Evolutionary conservation across 164 flowering plant species (phyloP).

Genomic region (Umbilicus rupestris): DNA sequence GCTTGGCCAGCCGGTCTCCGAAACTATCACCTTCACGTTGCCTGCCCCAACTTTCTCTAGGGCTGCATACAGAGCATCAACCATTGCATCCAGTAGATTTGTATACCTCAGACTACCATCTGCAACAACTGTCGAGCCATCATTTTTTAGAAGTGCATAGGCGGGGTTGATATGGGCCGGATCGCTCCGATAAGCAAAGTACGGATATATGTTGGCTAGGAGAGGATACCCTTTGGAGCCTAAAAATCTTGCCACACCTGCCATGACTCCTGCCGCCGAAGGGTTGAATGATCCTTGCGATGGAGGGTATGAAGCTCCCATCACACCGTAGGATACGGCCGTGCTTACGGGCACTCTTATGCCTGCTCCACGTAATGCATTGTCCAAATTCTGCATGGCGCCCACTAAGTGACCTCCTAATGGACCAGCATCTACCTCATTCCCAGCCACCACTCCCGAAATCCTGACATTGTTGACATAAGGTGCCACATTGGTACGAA

Average conservation of each 20-base stretch:
- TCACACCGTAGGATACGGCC: neutral
- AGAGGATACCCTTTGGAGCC: neutral
- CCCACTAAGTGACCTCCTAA: neutral
- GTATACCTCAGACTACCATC: neutral
- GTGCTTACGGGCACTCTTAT: neutral
- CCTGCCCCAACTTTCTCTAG: neutral
- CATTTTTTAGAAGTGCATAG: neutral
- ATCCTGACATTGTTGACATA: neutral
- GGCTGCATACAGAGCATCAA: neutral
- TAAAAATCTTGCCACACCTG: neutral
- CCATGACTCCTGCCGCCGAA: neutral
- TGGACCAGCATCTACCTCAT: neutral
- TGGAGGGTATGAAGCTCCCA: neutral
- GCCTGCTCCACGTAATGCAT: neutral
- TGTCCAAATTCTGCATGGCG: neutral
- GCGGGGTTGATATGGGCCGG: neutral
- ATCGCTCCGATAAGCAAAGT: neutral
- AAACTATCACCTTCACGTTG: neutral
- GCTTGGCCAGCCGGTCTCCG: slow-evolving; percentile 4
- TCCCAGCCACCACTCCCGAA: neutral
- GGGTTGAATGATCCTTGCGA: neutral
- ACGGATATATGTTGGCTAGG: neutral
- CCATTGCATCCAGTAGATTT: neutral
- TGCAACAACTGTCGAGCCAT: no score
- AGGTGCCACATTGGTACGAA: neutral